Percentiles rank a stretch among this genome's conserved stretches.
These are phyloP conservation scores for Coemansia sp. DNA, from an alignment of 192 early-diverging fungal species.

Conservation along the genomic window DNA sequence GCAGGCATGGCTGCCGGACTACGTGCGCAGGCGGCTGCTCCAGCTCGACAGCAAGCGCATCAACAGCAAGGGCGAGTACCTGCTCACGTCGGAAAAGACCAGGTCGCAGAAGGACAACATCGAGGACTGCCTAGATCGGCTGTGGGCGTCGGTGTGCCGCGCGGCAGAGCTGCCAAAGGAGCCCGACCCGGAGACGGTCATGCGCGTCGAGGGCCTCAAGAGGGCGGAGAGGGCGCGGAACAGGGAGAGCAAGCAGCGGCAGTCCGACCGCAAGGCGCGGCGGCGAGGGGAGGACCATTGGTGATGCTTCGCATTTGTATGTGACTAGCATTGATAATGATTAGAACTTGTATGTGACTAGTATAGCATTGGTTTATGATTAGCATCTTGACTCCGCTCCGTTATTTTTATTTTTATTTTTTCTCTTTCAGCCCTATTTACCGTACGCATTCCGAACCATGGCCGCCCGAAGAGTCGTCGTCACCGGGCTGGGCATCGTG, in stretches of 20 bases:
- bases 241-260: constrained; percentile 65
- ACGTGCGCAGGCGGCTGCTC: constrained; percentile 64
- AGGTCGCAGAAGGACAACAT: constrained; percentile 77
- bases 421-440: too few relatives aligned
- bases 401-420: too few relatives aligned
- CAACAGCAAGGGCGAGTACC: constrained; percentile 73
- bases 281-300: constrained; percentile 62
- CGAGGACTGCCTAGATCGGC: constrained; percentile 78
- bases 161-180: constrained; percentile 71
- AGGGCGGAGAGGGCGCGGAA: constrained; percentile 61
- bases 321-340: too few relatives aligned
- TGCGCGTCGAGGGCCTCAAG: constrained; percentile 64
- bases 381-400: too few relatives aligned
- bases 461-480: constrained; percentile 73
- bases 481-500: constrained; percentile 93
- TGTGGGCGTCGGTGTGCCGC: constrained; percentile 61
- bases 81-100: constrained; percentile 75
- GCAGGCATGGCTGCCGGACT: constrained; percentile 75
- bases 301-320: too few relatives aligned
- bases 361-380: too few relatives aligned
- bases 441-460: too few relatives aligned
- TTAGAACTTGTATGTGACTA: too few relatives aligned
- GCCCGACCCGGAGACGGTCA: constrained; percentile 64
- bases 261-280: constrained; percentile 66
- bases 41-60: constrained; percentile 61